A percentile compares a stretch with the other conserved stretches of the same genome.
Evolutionary conservation across 768 basidiomycete genomes (phyloP).

Genomic region (Myochromella boudieri): DNA sequence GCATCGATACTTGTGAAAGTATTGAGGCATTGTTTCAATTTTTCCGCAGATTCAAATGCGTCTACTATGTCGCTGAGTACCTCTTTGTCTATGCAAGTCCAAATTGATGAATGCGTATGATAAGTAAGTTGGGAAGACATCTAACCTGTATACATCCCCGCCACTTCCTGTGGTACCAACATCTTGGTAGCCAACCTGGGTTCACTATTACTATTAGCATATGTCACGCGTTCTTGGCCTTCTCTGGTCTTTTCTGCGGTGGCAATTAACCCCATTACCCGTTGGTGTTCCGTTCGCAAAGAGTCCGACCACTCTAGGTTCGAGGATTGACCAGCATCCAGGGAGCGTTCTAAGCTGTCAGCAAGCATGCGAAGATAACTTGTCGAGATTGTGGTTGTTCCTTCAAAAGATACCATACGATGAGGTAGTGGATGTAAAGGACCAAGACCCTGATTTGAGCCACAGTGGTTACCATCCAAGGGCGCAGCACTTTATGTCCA

Average conservation of each 20-base stretch:
- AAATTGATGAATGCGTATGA: too few relatives aligned
- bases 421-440: too few relatives aligned
- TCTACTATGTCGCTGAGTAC: background rate
- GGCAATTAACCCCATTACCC: background rate
- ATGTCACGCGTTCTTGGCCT: background rate
- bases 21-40: background rate
- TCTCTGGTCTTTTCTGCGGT: background rate
- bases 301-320: background rate
- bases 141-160: too few relatives aligned
- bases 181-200: background rate
- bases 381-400: background rate
- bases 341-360: background rate
- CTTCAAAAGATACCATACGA: too few relatives aligned
- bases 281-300: background rate
- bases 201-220: background rate
- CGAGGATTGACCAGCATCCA: background rate
- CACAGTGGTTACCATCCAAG: too few relatives aligned
- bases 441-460: too few relatives aligned
- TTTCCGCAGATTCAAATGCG: background rate
- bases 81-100: too few relatives aligned
- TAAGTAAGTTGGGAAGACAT: too few relatives aligned
- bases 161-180: too few relatives aligned
- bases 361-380: background rate
- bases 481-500: too few relatives aligned
- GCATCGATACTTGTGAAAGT: background rate